A percentile compares a stretch with the other conserved stretches of the same genome.
phyloP scores from a whole-genome alignment of 495 filamentous ascomycete species.

The Neurospora intermedia region DNA sequence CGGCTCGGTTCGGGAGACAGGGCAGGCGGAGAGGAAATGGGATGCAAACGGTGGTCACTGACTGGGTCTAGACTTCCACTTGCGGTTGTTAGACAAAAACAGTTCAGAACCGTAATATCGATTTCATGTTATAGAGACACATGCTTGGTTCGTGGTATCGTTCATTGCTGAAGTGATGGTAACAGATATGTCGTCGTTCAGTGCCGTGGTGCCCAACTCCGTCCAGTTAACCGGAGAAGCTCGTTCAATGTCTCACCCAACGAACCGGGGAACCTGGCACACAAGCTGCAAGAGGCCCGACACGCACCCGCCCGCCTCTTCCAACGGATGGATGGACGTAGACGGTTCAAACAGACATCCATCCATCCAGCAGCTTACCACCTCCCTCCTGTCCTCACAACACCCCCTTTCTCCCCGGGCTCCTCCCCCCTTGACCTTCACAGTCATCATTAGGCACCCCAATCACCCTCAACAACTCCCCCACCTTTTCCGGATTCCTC shows the following conservation, averaged over 20 bases:
- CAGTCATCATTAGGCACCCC: constrained; percentile 36
- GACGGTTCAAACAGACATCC: background rate
- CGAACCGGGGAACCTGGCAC: too few relatives aligned
- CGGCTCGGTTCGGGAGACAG: background rate
- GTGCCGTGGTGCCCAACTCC: background rate
- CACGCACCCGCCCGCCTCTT: background rate
- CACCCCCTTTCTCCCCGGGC: background rate
- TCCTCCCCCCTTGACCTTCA: background rate
- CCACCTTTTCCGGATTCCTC: constrained; percentile 37
- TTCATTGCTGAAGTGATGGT: background rate
- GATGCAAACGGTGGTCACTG: background rate
- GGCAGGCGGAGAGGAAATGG: background rate
- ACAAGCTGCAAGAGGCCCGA: background rate
- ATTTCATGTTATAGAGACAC: background rate
- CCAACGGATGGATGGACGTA: background rate
- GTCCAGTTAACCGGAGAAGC: background rate
- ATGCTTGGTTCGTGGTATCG: background rate
- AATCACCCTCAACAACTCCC: constrained; percentile 46
- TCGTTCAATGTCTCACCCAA: background rate
- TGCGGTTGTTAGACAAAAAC: background rate
- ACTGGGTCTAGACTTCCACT: background rate
- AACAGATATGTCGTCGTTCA: background rate
- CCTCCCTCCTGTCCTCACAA: background rate
- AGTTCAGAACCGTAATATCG: background rate
- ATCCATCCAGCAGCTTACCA: background rate